Evolutionary conservation across 306 rosid genomes (phyloP).

Genomic region (Sophora flavescens): DNA sequence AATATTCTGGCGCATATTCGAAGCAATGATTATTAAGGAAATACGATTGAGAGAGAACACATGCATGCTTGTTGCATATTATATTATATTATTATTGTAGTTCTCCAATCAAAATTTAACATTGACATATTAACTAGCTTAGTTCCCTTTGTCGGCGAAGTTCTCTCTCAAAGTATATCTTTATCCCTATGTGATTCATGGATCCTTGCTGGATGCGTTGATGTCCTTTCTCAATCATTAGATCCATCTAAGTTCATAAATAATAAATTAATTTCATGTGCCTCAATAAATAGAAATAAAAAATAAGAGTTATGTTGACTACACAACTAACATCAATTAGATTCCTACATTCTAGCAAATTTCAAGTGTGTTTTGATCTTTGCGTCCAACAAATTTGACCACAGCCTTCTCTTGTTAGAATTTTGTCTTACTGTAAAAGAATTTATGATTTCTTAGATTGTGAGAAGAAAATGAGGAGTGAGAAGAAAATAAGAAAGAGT

Average conservation of each 20-base stretch:
- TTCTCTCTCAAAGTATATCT: neutral
- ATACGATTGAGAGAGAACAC: neutral
- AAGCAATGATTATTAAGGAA: neutral
- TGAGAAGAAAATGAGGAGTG: too few relatives aligned
- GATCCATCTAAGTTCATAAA: constrained; percentile 9
- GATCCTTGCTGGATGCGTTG: neutral
- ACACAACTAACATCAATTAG: too few relatives aligned
- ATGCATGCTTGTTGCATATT: neutral
- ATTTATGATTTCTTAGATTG: too few relatives aligned
- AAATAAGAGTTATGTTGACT: neutral
- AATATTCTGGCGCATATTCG: neutral
- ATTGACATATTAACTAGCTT: constrained; percentile 24
- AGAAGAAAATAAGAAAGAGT: too few relatives aligned
- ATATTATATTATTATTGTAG: too few relatives aligned
- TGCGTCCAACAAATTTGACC: too few relatives aligned
- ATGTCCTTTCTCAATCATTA: constrained; percentile 20
- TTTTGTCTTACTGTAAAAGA: too few relatives aligned
- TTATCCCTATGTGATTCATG: too few relatives aligned
- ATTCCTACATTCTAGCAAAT: too few relatives aligned
- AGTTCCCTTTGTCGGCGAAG: constrained; percentile 35
- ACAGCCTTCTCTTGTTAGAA: too few relatives aligned
- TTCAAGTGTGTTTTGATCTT: too few relatives aligned
- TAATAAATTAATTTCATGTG: neutral
- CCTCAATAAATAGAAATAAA: neutral
- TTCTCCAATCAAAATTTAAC: constrained; percentile 18